phyloP scores from a whole-genome alignment of 192 early-diverging fungal species.

The Coemansia asiatica region DNA sequence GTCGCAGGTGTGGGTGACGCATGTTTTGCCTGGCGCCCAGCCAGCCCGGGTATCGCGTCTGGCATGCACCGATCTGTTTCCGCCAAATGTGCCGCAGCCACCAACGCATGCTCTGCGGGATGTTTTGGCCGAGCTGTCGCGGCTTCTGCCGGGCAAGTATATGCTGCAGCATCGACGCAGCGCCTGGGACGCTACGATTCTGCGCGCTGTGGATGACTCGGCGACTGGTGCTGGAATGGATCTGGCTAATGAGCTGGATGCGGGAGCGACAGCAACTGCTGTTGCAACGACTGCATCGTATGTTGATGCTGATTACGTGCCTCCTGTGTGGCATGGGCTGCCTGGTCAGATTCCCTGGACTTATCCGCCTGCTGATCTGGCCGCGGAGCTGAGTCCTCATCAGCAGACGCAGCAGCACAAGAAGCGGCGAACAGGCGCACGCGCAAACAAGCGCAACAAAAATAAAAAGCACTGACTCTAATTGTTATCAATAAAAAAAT shows the following conservation, averaged over 20 bases:
- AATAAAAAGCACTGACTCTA: background rate
- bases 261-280: no score
- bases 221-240: slow-evolving; percentile 17
- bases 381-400: background rate
- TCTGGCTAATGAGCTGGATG: slow-evolving; percentile 27
- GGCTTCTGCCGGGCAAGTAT: slow-evolving; percentile 25
- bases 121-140: slow-evolving; percentile 25
- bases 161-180: slow-evolving; percentile 43
- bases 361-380: slow-evolving; percentile 37
- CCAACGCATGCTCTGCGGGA: slow-evolving; percentile 34
- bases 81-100: slow-evolving; percentile 22
- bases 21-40: slow-evolving; percentile 17
- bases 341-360: slow-evolving; percentile 39
- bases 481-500: background rate
- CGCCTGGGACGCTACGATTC: slow-evolving; percentile 51
- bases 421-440: slow-evolving; percentile 4
- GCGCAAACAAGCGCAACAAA: slow-evolving; percentile 3
- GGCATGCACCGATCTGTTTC: slow-evolving; percentile 19
- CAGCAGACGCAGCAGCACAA: slow-evolving; percentile 7
- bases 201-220: slow-evolving; percentile 27
- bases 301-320: slow-evolving; percentile 41
- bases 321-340: slow-evolving; percentile 34
- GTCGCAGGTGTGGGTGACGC: slow-evolving; percentile 47
- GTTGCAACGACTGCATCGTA: slow-evolving; percentile 8
- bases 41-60: slow-evolving; percentile 12